A percentile compares a stretch with the other conserved stretches of the same genome.
phyloP scores from a whole-genome alignment of 2,329 filamentous ascomycete species.

The Aspergillus calidoustus region DNA sequence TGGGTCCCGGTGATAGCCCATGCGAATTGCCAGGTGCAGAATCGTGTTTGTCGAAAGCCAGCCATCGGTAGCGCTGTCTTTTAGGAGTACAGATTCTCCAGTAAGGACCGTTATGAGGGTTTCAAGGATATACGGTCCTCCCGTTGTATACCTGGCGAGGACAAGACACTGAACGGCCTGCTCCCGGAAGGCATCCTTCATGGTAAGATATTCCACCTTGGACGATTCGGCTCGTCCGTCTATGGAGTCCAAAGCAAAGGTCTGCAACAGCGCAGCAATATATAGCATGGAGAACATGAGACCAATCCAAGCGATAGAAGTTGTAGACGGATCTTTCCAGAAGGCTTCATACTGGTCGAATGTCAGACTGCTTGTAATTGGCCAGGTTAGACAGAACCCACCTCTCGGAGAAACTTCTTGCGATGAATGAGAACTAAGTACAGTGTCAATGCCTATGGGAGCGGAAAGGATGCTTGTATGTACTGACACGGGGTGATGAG shows the following conservation, averaged over 20 bases:
- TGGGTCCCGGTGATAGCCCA: slow-evolving; percentile 1
- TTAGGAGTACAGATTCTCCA: background rate
- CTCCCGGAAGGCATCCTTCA: slow-evolving; percentile 4
- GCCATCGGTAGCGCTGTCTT: background rate
- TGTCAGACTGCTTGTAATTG: background rate
- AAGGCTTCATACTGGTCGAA: background rate
- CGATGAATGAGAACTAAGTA: slow-evolving; percentile 3
- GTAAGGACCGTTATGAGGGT: background rate
- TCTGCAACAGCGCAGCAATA: slow-evolving; percentile 2
- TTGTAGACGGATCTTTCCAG: background rate
- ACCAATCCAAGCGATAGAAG: background rate
- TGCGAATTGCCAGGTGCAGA: background rate
- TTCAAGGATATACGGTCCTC: background rate
- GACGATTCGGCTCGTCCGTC: background rate
- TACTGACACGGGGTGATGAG: slow-evolving; percentile 4
- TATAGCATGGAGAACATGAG: slow-evolving; percentile 3
- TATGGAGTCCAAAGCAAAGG: background rate
- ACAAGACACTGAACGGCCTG: background rate
- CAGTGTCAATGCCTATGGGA: background rate
- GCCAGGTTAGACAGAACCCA: background rate
- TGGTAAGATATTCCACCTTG: slow-evolving; percentile 1
- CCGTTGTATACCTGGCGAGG: background rate
- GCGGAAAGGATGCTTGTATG: background rate
- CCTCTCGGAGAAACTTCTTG: slow-evolving; percentile 8
- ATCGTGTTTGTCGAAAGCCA: background rate